These are phyloP conservation scores for Wickerhamiella siamensis DNA, from an alignment of 805 yeast species.

Conservation along the genomic window DNA sequence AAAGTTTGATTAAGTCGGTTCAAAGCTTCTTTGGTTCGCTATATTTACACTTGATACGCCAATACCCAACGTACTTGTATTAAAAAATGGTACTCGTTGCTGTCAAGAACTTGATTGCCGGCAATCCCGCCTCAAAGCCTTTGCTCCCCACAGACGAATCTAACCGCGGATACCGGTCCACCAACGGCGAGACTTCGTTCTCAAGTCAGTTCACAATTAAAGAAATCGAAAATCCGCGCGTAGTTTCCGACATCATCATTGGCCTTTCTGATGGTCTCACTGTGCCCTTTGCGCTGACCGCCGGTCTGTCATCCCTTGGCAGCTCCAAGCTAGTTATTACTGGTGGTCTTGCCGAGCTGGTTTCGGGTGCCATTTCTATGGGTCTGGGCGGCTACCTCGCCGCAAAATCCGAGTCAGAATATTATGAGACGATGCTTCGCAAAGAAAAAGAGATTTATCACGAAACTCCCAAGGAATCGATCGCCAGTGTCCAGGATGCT, in stretches of 20 bases:
- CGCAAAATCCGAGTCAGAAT: conserved; percentile 62
- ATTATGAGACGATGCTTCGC: conserved; percentile 19
- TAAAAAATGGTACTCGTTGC: conserved; percentile 22
- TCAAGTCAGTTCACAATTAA: conserved; percentile 14
- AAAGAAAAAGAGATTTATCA: conserved; percentile 19
- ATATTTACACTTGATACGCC: background rate
- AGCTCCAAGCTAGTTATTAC: conserved; percentile 82
- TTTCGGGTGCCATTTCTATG: conserved; percentile 95
- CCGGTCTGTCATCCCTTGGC: conserved; percentile 86
- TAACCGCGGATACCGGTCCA: background rate
- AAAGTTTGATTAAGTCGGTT: background rate
- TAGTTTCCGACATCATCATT: conserved; percentile 83
- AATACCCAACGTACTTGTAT: background rate
- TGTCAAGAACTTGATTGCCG: conserved; percentile 22
- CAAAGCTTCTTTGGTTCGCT: background rate
- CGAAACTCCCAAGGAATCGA: conserved; percentile 29
- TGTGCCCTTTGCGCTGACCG: conserved; percentile 97
- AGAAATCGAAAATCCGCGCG: conserved; percentile 45
- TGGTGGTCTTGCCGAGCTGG: conserved; percentile 95
- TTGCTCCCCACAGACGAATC: conserved; percentile 19
- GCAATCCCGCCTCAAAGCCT: conserved; percentile 17
- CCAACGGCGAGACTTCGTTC: background rate
- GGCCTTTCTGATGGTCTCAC: conserved; percentile 93
- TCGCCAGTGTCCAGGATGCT: conserved; percentile 69
- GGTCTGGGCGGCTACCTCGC: conserved; percentile 95